Evolutionary conservation across 2,329 filamentous ascomycete genomes (phyloP), one percentile per base, ranked within the genome.

Genomic region (Pseudogymnoascus verrucosus): DNA sequence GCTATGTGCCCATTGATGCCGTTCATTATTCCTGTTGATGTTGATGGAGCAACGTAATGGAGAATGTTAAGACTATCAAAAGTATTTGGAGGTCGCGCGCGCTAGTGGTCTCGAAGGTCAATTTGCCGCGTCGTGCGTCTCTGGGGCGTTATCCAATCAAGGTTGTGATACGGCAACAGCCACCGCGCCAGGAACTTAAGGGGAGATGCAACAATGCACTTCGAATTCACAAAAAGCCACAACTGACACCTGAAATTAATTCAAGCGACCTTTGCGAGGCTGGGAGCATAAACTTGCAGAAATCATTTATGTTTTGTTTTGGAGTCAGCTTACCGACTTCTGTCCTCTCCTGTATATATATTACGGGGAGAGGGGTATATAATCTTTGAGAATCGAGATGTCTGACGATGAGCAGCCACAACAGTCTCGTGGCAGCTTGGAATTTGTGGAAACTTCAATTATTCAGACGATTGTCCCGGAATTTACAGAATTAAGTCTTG

Each of bases 391-490:
- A 72, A 65, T 65, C 66, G 51, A 57, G 51, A 57, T 64, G 64
- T 63, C 64, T n/a, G 71, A 75, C 59, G 66, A 70, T 63, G 71
- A 71, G 66, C 68, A 77, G 68, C 66, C 64, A 64, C 39, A 39
- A 16, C 67, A 67, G 70, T 68, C 74, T 69, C 60, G 76, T 68
- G 72, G 72, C 14, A 74, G 72, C 62, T 67, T 75, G 12, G 77
- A 78, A 67, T 84, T 88, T 71, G 76, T 84, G 57, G 82, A 87
- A 64, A 77, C 80, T 65, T 84, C 86, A 3, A 79, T 83, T 64
- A 76, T 89, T 63, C 80, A 81, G 39, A 87, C 87, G 68, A 77
- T 88, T 51, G 77, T 89, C 60, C 86, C 86, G 8, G 76, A 80
- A 60, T 75, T 80, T 19, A 86, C 84, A 63, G 71, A 82, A 39